Evolutionary conservation across 1,139 yeast species (phyloP), one percentile per base, ranked within the genome.

Genomic region (Candida pseudocylindracea): DNA sequence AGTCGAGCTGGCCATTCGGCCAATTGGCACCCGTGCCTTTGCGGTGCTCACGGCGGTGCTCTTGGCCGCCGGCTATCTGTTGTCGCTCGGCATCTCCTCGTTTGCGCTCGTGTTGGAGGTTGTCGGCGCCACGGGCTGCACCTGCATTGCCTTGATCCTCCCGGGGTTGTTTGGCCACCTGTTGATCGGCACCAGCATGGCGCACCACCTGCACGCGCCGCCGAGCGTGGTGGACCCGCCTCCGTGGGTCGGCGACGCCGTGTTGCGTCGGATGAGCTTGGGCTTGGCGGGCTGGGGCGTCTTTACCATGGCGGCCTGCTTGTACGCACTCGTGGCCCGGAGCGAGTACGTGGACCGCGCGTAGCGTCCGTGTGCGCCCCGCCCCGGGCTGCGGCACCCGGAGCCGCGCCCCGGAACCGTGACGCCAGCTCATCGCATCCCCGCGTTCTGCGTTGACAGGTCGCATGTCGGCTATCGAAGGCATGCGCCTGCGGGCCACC

Each of bases 61-160:
- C 29, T 65, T 85, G 26, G 33, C 65, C 0, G 48, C 61, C 25
- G 70, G 92, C 26, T 81, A 76, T 45, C 39, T 69, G 13, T 64
- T 80, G 11, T 93, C 96, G 0, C 60, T 76, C 29, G 53, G 73
- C 1, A 91, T 85, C 7, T 60, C 65, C 1, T 80, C 93, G 0
- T 63, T 85, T 41, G 95, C 83, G 33, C 72, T 70, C 36, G 92
- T 88, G 29, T 60, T 85, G 39, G 93, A 94, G 4, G 71, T 85
- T 51, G 95, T 85, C 7, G 96, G 96, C 2, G 74, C 93, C 2
- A 85, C 95, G 0, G 96, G 96, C 0, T 80, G 93, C 2, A 83
- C 95, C 0, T 74, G 93, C 10, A 85, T 85, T 36, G 79, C 94
- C 11, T 85, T 85, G 49, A 83, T 85, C 34, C 61, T 85, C 35